Evolutionary conservation across 1,284 basidiomycete genomes (phyloP).

Genomic region (Moesziomyces parantarcticus): DNA sequence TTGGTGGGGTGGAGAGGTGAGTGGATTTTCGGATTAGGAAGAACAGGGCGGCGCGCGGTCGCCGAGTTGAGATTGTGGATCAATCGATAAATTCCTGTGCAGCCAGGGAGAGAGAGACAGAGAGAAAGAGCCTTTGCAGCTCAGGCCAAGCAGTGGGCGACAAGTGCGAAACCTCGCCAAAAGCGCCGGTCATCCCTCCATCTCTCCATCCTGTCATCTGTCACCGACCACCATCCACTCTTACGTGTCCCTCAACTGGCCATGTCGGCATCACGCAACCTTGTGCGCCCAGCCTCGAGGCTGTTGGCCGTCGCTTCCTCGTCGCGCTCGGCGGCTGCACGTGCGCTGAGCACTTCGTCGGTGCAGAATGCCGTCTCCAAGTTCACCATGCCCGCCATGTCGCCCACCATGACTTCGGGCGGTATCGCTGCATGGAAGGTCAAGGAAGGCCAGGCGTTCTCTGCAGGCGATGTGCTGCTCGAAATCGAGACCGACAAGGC

Average conservation of each 20-base stretch:
- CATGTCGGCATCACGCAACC: conserved; percentile 35
- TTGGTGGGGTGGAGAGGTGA: conserved; percentile 13
- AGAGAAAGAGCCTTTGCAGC: no score
- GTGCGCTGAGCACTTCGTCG: conserved; percentile 35
- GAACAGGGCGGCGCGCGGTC: conserved; percentile 9
- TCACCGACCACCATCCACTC: neutral
- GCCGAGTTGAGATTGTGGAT: conserved; percentile 1
- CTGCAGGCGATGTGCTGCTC: conserved; percentile 66
- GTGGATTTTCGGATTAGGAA: conserved; percentile 16
- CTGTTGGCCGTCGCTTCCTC: conserved; percentile 20
- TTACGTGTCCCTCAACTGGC: no score
- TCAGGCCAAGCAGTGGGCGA: no score
- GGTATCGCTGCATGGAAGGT: conserved; percentile 67
- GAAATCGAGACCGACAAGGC: conserved; percentile 63
- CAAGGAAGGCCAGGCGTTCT: conserved; percentile 68
- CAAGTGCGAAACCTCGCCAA: no score
- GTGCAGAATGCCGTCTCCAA: conserved; percentile 47
- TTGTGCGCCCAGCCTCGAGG: conserved; percentile 24
- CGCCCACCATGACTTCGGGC: conserved; percentile 66
- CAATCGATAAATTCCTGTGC: conserved; percentile 20
- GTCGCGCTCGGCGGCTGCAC: conserved; percentile 16
- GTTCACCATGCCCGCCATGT: conserved; percentile 66
- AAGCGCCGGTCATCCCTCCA: neutral
- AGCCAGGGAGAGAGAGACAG: no score
- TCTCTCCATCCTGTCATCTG: no score